Evolutionary conservation across 805 yeast species (phyloP).

Genomic region (Metschnikowia anglica): DNA sequence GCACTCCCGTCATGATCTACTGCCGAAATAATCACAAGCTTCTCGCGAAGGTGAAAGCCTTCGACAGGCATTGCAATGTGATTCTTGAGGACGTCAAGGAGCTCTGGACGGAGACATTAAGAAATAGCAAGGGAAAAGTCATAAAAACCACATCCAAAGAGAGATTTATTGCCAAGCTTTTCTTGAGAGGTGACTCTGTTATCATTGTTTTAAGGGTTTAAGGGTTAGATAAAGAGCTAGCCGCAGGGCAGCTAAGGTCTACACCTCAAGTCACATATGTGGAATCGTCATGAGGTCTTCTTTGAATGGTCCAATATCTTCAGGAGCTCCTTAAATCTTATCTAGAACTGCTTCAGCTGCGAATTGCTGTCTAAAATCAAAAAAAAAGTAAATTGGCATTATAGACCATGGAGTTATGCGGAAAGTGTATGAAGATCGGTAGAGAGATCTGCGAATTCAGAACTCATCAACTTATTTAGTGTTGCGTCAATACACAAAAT

Average conservation of each 20-base stretch:
- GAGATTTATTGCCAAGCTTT: slow-evolving; percentile 84
- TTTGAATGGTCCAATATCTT: too few species aligned
- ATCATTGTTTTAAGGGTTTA: slow-evolving; percentile 66
- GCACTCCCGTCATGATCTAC: slow-evolving; percentile 79
- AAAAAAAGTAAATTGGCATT: too few species aligned
- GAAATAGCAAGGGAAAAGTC: slow-evolving; percentile 65
- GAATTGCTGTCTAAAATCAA: too few species aligned
- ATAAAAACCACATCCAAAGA: slow-evolving; percentile 61
- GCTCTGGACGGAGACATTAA: slow-evolving; percentile 66
- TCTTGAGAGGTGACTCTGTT: slow-evolving; percentile 93
- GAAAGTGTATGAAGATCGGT: neutral
- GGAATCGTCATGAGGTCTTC: neutral
- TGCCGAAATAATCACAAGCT: slow-evolving; percentile 92
- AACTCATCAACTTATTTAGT: neutral
- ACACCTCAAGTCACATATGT: neutral
- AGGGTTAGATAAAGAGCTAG: neutral
- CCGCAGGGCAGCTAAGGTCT: neutral
- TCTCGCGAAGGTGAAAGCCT: slow-evolving; percentile 86
- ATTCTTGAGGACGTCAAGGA: slow-evolving; percentile 91
- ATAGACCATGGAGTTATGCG: too few species aligned
- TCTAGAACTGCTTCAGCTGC: too few species aligned
- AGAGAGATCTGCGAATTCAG: neutral
- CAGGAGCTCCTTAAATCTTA: too few species aligned
- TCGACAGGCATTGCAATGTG: slow-evolving; percentile 94
- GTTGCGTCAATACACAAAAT: neutral